Conservation (phyloP, 2,329 filamentous ascomycete species). For the Diaporthe humulicola region DNA sequence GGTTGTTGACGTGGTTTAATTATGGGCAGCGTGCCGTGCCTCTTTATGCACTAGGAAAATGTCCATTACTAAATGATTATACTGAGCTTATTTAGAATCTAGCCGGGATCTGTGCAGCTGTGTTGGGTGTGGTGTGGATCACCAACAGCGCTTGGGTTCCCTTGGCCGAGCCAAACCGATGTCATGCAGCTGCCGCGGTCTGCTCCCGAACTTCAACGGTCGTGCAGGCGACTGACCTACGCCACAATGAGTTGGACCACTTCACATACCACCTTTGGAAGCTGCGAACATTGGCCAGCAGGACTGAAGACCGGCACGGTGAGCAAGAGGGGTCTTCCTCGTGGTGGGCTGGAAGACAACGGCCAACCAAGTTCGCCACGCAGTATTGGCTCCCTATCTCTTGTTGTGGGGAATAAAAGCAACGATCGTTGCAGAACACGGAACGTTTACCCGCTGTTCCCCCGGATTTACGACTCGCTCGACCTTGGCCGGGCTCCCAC, state of each 20-base stretch:
- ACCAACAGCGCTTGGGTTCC: not conserved
- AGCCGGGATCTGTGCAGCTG: constrained; percentile 5
- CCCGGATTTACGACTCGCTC: constrained; percentile 23
- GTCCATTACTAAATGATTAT: constrained; percentile 35
- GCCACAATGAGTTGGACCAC: not conserved
- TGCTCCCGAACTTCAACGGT: constrained; percentile 6
- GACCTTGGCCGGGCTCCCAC: not conserved
- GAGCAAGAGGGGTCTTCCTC: not conserved
- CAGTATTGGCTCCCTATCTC: constrained; percentile 1
- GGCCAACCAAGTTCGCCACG: not conserved
- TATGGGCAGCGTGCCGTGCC: not conserved
- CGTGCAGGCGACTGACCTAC: not conserved
- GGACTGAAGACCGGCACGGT: not conserved
- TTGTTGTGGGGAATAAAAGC: not conserved
- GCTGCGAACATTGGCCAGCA: not conserved
- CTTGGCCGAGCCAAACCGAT: not conserved
- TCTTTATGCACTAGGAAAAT: not conserved
- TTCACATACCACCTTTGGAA: not conserved
- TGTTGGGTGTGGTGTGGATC: constrained; percentile 1
- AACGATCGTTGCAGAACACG: not conserved
- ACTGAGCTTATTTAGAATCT: constrained; percentile 32
- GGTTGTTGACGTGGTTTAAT: not conserved
- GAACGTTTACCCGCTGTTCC: constrained; percentile 15
- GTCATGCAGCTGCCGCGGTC: constrained; percentile 21
- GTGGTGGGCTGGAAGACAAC: not conserved